phyloP scores from a whole-genome alignment of 768 basidiomycete species.

The Auriscalpium vulgare region DNA sequence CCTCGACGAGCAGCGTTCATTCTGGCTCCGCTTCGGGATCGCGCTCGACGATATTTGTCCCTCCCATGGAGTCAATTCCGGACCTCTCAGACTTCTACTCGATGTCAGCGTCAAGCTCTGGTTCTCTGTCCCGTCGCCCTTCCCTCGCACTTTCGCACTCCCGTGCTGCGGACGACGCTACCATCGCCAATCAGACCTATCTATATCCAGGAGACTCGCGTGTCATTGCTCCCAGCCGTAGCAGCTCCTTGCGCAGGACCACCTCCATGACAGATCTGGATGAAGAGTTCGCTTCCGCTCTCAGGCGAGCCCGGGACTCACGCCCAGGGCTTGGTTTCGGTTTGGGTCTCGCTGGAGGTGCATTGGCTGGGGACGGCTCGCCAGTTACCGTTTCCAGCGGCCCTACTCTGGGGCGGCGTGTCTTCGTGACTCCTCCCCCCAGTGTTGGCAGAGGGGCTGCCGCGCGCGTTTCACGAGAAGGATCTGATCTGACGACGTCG shows the following conservation, averaged over 20 bases:
- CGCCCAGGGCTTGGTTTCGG: conserved; percentile 39
- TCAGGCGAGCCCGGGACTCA: conserved; percentile 33
- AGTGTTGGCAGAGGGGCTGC: conserved; percentile 24
- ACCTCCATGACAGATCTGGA: conserved; percentile 74
- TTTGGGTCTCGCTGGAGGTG: conserved; percentile 32
- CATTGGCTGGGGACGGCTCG: conserved; percentile 40
- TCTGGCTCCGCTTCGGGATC: conserved; percentile 61
- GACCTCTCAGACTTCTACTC: conserved; percentile 60
- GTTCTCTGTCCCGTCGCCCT: conserved; percentile 31
- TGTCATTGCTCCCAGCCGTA: conserved; percentile 61
- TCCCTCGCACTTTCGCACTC: conserved; percentile 53
- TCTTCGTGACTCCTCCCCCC: conserved; percentile 41
- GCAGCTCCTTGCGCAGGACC: conserved; percentile 52
- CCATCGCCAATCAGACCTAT: conserved; percentile 56
- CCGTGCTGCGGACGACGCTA: conserved; percentile 68
- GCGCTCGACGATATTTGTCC: conserved; percentile 70
- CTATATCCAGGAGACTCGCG: conserved; percentile 68
- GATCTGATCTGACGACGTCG: conserved; percentile 21
- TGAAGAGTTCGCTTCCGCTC: conserved; percentile 42
- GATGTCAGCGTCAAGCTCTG: conserved; percentile 35
- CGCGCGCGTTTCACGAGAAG: conserved; percentile 20
- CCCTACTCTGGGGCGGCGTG: conserved; percentile 33
- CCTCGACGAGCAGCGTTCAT: conserved; percentile 36
- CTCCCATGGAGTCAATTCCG: conserved; percentile 61
- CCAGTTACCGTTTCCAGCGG: conserved; percentile 72